These are phyloP conservation scores for Ilyonectria sp. DNA, from an alignment of 2,329 filamentous ascomycete species.

Conservation along the genomic window DNA sequence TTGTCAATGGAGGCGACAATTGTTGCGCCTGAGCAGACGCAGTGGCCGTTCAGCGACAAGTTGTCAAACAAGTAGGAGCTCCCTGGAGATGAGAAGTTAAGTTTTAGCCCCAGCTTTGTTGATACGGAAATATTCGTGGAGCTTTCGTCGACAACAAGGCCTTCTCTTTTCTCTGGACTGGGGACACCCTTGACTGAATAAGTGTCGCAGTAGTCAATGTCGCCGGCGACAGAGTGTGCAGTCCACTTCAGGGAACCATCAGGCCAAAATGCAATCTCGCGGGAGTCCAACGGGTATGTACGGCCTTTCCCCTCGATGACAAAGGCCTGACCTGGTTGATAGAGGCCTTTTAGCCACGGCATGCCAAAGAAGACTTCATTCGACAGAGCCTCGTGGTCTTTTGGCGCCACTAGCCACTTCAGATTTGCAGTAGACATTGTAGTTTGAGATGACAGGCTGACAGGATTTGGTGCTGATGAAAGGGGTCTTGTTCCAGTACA, in stretches of 20 bases:
- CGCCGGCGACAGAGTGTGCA: conserved; percentile 66
- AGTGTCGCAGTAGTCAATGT: conserved; percentile 55
- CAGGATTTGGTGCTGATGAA: too few species aligned
- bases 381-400: conserved; percentile 3
- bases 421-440: conserved; percentile 29
- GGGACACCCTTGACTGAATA: conserved; percentile 54
- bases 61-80: conserved; percentile 26
- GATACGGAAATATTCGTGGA: conserved; percentile 5
- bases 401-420: conserved; percentile 27
- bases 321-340: conserved; percentile 33
- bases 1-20: conserved; percentile 37
- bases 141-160: conserved; percentile 2
- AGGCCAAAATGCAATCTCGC: conserved; percentile 59
- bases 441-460: too few species aligned
- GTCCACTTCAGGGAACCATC: conserved; percentile 75
- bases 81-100: conserved; percentile 11
- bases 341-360: conserved; percentile 37
- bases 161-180: neutral
- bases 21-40: conserved; percentile 27
- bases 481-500: too few species aligned
- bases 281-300: conserved; percentile 30
- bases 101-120: conserved; percentile 19
- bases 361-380: conserved; percentile 37
- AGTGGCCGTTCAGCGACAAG: conserved; percentile 8
- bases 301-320: conserved; percentile 21